phyloP scores from a whole-genome alignment of 306 rosid species.

The Trichosanthes cucumerina region DNA sequence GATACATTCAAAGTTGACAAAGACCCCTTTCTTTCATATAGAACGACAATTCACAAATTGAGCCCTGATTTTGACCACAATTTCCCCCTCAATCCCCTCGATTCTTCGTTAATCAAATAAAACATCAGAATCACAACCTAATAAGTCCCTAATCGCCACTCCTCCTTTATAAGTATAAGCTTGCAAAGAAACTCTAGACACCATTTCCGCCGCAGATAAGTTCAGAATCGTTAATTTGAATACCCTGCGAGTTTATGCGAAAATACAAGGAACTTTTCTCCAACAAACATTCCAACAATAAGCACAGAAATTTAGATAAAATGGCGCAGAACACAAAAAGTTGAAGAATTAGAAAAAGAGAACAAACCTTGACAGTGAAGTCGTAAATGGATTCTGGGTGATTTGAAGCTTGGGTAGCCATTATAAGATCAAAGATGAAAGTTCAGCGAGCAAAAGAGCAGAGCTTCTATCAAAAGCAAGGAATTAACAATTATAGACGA shows the following conservation, averaged over 20 bases:
- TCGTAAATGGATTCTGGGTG: conserved; percentile 31
- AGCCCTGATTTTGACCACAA: neutral
- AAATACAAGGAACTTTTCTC: neutral
- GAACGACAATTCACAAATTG: neutral
- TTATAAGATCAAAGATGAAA: conserved; percentile 4
- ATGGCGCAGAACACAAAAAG: neutral
- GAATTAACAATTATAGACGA: neutral
- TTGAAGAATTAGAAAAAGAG: neutral
- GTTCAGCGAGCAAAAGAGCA: neutral
- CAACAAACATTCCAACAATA: neutral
- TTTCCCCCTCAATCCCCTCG: neutral
- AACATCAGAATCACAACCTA: neutral
- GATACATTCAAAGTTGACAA: neutral
- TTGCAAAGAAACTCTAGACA: neutral
- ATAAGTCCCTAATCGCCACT: neutral
- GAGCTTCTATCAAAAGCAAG: neutral
- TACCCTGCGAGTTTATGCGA: neutral
- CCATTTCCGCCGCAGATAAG: neutral
- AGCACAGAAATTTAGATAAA: neutral
- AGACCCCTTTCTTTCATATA: neutral
- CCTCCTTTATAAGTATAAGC: neutral
- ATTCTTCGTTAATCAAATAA: neutral
- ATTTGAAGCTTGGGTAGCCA: conserved; percentile 26
- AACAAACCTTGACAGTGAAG: conserved; percentile 38
- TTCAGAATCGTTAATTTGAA: neutral